Percentiles rank a stretch among this genome's conserved stretches.
These are phyloP conservation scores for Cucurbita moschata DNA, from an alignment of 306 rosid species.

Conservation along the genomic window DNA sequence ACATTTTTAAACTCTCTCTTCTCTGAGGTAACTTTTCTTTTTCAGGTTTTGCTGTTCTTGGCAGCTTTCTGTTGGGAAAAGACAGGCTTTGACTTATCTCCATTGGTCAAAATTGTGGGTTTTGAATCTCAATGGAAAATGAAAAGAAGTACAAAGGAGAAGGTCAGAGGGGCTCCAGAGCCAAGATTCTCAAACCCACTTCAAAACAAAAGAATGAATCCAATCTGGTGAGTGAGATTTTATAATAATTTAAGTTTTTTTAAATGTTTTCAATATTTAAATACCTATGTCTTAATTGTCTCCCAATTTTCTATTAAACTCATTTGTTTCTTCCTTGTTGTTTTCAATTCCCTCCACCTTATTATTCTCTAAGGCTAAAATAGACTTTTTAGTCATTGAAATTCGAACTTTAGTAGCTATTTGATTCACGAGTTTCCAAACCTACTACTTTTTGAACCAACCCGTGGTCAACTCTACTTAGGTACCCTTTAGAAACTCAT, in stretches of 20 bases:
- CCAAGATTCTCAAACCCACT: constrained; percentile 3
- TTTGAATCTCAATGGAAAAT: not conserved
- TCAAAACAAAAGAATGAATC: constrained; percentile 1
- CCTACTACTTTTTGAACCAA: no score
- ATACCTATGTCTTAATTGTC: not conserved
- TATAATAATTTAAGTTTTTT: no score
- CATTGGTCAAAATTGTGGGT: not conserved
- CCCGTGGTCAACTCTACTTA: no score
- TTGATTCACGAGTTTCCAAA: no score
- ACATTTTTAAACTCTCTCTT: not conserved
- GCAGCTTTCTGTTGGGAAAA: not conserved
- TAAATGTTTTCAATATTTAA: not conserved
- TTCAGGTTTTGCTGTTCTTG: not conserved
- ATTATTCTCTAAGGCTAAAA: no score
- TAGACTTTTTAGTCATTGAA: no score
- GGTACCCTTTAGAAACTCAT: no score
- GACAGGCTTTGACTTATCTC: constrained; percentile 1
- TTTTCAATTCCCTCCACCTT: not conserved
- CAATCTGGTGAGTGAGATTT: not conserved
- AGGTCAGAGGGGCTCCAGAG: not conserved
- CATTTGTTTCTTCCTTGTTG: not conserved
- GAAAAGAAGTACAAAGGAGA: not conserved
- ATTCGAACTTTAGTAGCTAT: no score
- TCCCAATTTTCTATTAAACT: not conserved
- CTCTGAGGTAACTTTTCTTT: not conserved